Base-by-base conservation (phyloP, 202 grass and related monocot species). In the Dendrocalamus latiflorus region DNA sequence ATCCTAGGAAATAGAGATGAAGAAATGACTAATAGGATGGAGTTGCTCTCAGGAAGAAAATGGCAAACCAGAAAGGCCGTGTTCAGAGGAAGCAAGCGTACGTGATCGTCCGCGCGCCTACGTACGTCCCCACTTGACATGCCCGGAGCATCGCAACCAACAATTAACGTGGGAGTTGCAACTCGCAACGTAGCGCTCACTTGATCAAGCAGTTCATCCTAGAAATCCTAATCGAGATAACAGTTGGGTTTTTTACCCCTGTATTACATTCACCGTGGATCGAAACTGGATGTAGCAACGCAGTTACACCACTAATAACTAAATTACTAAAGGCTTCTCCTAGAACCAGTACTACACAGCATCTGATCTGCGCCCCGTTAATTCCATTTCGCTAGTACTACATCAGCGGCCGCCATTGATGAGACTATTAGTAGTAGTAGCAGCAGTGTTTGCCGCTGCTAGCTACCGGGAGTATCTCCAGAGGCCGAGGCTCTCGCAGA, bases 401-500 rank as follows among this genome's bases (percentile, higher is more conserved):
- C 68, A 82, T 42, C 70, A 51, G 15, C 48, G 26, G 20, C 13
- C 42, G 81, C 81, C 70, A 75, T 65, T 65, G 59, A 54, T 72
- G 11, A 44, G 43, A 43, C 6, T 8, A 15, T 6, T 15, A 43
- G 6, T 14, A 15, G 6, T 9, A 30, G 30, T 30, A 55, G 30
- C 2, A 25, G 50, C 30, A 17, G 9, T n/a, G 37, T 20, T 26
- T 48, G 25, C 57, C 14, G 36, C 34, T 17, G 51, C 1, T 17
- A 20, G 18, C 44, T 76, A 50, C 42, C 6, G 25, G 6, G 53
- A 84, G 53, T 28, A 72, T 20, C 13, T 37, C 85, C 66, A 79
- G 45, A 85, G 49, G 3, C 91, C 78, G 25, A 91, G 47, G 43
- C 86, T 86, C 54, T 95, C 79, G 80, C 18, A 58, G 39, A 85